Base-by-base conservation (phyloP, 2,329 filamentous ascomycete genomes). In the Fusarium musae region DNA sequence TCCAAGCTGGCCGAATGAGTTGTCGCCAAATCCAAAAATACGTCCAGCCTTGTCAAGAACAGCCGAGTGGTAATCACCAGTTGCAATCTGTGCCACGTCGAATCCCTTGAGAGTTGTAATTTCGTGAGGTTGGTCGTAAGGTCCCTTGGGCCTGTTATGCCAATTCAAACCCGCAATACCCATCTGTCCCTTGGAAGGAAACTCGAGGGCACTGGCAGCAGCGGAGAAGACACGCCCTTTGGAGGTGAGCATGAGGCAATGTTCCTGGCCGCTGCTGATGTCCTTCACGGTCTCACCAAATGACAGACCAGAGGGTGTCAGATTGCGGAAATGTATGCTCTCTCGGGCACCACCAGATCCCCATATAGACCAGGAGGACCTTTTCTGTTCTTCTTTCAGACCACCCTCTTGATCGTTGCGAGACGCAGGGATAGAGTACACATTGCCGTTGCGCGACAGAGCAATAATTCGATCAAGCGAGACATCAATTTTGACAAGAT, bases 21-120 rank as follows among this genome's bases (percentile, higher is more conserved):
- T 98, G 81, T 98, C 95, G 42, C 96, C 96, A 83, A 97, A 98
- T 11, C 91, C 87, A 81, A 96, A 97, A 21, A 96, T 88, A 21
- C 91, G 89, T 21, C 96, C 96, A 59, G 92, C 86, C 67, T 89
- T 89, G 79, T 96, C 93, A 21, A 95, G 87, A 2, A 91, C 93
- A 3, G 97, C 84, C 8, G 94, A 97, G 83, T 99, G 96, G 74
- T 92, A 91, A 79, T 97, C 95, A 30, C 96, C 96, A 4, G 94
- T 85, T 2, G 96, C 95, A 65, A 98, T 92, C 73, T 93, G 88
- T 9, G 85, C 83, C 50, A 96, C 90, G 9, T 93, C 88, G 72
- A 92, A 92, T 9, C 91, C 93, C 63, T 89, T 89, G 5, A 98
- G 85, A 0, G 88, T 90, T 4, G 85, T 87, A 60, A 99, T 87